Percentiles rank a stretch among this genome's conserved stretches.
Evolutionary conservation across 495 filamentous ascomycete genomes (phyloP).

Genomic region (Neurospora sp.): DNA sequence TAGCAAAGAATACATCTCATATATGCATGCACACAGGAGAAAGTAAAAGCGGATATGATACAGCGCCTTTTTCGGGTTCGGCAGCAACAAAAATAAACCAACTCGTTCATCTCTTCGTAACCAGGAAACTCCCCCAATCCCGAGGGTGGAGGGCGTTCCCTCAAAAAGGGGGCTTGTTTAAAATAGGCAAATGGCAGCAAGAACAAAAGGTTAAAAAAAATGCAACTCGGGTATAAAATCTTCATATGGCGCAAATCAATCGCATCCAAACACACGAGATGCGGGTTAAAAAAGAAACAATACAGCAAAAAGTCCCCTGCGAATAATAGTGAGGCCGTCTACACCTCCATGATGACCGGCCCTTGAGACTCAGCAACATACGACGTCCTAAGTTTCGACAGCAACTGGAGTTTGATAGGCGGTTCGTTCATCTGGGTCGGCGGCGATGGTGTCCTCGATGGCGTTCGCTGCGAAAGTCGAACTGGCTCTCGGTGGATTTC

Average conservation of each 20-base stretch:
- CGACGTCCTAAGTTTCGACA: slow-evolving; percentile 23
- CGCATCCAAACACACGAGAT: slow-evolving; percentile 8
- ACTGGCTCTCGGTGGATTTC: not conserved
- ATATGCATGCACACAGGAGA: not conserved
- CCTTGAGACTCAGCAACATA: slow-evolving; percentile 8
- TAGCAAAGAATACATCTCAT: not conserved
- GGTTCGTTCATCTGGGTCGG: slow-evolving; percentile 9
- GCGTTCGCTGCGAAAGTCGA: not conserved
- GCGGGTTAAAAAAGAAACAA: not conserved
- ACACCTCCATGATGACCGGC: not conserved
- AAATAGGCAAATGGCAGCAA: slow-evolving; percentile 1
- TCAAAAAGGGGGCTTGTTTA: not conserved
- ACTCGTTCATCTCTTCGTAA: not conserved
- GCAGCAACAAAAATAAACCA: not conserved
- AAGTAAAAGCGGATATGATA: not conserved
- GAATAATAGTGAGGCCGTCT: not conserved
- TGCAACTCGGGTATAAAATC: not conserved
- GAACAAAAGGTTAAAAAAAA: slow-evolving; percentile 10
- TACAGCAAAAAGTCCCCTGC: not conserved
- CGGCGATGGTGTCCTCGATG: not conserved
- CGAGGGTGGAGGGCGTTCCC: not conserved
- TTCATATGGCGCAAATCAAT: not conserved
- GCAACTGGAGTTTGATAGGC: slow-evolving; percentile 27
- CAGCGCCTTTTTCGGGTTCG: not conserved
- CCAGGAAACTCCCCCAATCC: not conserved